Evolutionary conservation across 805 yeast species (phyloP).

Genomic region (Lachancea sp.): DNA sequence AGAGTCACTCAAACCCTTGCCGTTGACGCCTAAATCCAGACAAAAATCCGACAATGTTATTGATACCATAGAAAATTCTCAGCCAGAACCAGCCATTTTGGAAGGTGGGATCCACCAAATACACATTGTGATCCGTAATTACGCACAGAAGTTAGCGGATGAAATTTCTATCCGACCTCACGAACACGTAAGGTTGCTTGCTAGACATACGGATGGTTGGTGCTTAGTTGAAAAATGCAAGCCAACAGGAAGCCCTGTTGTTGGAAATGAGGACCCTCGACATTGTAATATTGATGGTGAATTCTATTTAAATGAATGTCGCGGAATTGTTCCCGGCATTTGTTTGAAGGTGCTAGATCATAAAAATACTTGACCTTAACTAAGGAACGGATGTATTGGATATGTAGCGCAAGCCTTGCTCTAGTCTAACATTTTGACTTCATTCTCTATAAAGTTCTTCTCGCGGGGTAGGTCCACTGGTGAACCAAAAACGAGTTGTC

Average conservation of each 20-base stretch:
- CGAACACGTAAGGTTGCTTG: conserved; percentile 33
- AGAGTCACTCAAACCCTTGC: conserved; percentile 19
- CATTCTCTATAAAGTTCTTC: conserved; percentile 39
- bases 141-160: conserved; percentile 33
- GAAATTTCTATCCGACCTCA: conserved; percentile 32
- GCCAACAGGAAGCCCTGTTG: conserved; percentile 17
- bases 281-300: conserved; percentile 12
- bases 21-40: conserved; percentile 17
- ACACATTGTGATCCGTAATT: conserved; percentile 13
- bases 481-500: conserved; percentile 47
- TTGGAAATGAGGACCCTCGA: conserved; percentile 1
- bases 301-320: conserved; percentile 32
- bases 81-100: neutral
- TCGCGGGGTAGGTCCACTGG: conserved; percentile 35
- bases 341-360: conserved; percentile 23
- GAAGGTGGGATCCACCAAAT: conserved; percentile 10
- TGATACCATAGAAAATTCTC: neutral
- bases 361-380: neutral
- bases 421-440: conserved; percentile 34
- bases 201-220: conserved; percentile 42
- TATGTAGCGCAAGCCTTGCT: neutral
- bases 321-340: conserved; percentile 39
- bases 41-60: neutral
- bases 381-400: neutral
- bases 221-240: conserved; percentile 36